Conservation (phyloP, 2,329 filamentous ascomycete species). For the Bipolaris zeicola region DNA sequence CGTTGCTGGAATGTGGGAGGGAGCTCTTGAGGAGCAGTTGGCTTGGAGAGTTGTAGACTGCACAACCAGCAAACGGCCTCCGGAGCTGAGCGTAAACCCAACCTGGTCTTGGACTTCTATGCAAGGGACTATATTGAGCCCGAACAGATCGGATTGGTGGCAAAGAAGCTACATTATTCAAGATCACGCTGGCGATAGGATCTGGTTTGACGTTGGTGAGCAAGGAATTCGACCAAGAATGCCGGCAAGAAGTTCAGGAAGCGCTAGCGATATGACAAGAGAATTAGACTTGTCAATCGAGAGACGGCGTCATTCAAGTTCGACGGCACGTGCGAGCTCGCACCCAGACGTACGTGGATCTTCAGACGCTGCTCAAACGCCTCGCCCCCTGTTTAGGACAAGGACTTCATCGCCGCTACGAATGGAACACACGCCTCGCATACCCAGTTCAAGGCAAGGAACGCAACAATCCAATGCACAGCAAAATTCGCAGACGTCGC, state of each 20-base stretch:
- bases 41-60: conserved; percentile 24
- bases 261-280: conserved; percentile 7
- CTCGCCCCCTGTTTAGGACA: background rate
- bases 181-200: conserved; percentile 9
- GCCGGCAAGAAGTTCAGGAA: conserved; percentile 7
- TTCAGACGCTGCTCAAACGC: background rate
- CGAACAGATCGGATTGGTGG: background rate
- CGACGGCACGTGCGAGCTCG: background rate
- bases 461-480: background rate
- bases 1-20: conserved; percentile 30
- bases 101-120: conserved; percentile 27
- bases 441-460: background rate
- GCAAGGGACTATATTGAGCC: conserved; percentile 10
- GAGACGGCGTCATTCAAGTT: conserved; percentile 10
- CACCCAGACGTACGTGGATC: background rate
- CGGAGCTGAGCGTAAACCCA: conserved; percentile 13
- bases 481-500: background rate
- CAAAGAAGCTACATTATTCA: conserved; percentile 12
- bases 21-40: conserved; percentile 30
- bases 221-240: background rate
- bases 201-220: conserved; percentile 8
- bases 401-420: background rate
- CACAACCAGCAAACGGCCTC: background rate
- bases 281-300: conserved; percentile 3
- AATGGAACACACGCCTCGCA: background rate